Evolutionary conservation across 2,329 filamentous ascomycete genomes (phyloP).

Genomic region (Chaetomium olivaceum): DNA sequence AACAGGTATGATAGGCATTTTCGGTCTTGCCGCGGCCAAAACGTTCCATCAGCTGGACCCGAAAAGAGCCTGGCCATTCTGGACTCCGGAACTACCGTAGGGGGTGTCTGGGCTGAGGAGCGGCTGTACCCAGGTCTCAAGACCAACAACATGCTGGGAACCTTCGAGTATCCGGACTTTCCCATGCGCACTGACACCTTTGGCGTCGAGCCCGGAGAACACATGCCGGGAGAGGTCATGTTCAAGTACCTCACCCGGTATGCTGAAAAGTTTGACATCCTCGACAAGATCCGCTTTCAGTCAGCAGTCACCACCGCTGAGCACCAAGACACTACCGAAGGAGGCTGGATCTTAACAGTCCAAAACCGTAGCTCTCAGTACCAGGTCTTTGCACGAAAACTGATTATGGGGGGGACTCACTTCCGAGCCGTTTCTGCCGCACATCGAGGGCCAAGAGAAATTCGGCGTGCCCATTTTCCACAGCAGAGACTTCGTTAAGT

Average conservation of each 20-base stretch:
- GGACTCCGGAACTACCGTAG: slow-evolving; percentile 58
- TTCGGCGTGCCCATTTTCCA: slow-evolving; percentile 55
- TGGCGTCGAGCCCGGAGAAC: slow-evolving; percentile 46
- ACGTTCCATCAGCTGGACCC: slow-evolving; percentile 59
- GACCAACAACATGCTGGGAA: slow-evolving; percentile 73
- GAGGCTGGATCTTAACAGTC: slow-evolving; percentile 47
- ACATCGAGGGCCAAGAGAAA: slow-evolving; percentile 47
- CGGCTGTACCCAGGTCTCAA: slow-evolving; percentile 69
- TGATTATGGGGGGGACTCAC: slow-evolving; percentile 59
- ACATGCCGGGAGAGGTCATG: slow-evolving; percentile 50
- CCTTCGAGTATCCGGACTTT: slow-evolving; percentile 73
- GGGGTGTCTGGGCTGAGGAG: slow-evolving; percentile 69
- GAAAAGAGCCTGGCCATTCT: slow-evolving; percentile 57
- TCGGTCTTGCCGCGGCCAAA: slow-evolving; percentile 61
- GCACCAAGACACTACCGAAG: slow-evolving; percentile 38
- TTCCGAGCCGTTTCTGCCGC: slow-evolving; percentile 50
- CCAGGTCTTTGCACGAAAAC: slow-evolving; percentile 45
- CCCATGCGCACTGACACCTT: slow-evolving; percentile 63
- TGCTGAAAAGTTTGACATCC: slow-evolving; percentile 46
- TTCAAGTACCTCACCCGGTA: slow-evolving; percentile 51
- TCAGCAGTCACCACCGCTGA: slow-evolving; percentile 47
- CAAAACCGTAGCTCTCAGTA: slow-evolving; percentile 17
- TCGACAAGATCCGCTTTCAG: slow-evolving; percentile 43
- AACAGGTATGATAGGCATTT: slow-evolving; percentile 31
- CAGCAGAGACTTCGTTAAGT: slow-evolving; percentile 46